Evolutionary conservation across 257 asterid genomes (phyloP).

Genomic region (Rubia yunnanensis): DNA sequence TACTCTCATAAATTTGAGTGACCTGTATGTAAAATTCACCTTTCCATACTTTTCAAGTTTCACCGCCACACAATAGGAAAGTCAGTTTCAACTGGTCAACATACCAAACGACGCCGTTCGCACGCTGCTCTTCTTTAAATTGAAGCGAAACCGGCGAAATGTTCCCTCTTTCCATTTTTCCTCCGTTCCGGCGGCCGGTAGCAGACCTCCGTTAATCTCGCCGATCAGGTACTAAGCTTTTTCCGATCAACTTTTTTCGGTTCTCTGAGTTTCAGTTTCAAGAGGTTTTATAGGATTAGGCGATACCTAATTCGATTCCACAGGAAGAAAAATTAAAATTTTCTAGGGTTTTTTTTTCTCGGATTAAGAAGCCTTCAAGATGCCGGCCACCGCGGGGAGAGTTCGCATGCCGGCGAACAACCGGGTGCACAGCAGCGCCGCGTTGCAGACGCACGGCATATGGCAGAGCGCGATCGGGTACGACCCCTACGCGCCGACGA

Average conservation of each 20-base stretch:
- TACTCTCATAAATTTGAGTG: neutral
- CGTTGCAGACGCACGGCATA: conserved; percentile 96
- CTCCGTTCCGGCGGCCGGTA: neutral
- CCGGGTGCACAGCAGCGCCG: conserved; percentile 99
- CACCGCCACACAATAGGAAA: neutral
- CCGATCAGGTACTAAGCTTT: neutral
- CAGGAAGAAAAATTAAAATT: neutral
- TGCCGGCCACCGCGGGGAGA: conserved; percentile 99
- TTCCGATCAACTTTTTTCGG: neutral
- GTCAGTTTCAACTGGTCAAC: neutral
- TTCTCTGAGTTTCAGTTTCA: neutral
- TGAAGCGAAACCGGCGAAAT: neutral
- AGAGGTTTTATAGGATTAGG: neutral
- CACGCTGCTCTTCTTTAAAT: neutral
- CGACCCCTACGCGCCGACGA: conserved; percentile 90
- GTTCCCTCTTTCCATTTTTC: neutral
- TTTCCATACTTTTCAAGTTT: no score
- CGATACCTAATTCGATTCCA: neutral
- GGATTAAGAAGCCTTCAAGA: conserved; percentile 20
- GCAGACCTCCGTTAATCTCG: neutral
- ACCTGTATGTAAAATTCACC: neutral
- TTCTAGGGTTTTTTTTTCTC: neutral
- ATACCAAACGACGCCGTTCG: neutral
- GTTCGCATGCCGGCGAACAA: conserved; percentile 99
- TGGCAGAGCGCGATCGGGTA: conserved; percentile 99